Base-by-base conservation (phyloP, 73 alveolate genomes). In the Paramecium biaurelia region DNA sequence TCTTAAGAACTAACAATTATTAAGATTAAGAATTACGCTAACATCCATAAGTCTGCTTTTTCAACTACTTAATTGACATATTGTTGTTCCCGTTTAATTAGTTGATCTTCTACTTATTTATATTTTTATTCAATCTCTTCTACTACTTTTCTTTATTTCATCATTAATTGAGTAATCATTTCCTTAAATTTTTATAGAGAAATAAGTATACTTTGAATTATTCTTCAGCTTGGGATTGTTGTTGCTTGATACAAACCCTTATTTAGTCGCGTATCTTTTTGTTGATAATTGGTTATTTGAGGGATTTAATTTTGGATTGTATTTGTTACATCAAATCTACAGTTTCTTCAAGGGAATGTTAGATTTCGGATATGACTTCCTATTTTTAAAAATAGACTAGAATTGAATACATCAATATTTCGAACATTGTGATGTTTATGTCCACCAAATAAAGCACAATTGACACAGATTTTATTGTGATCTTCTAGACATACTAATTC, bases 361-460 rank as follows among this genome's bases (percentile, higher is more conserved):
- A 26, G 24, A 79, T 79, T 47, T 79, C 90, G 2, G 70, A n/a
- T 4, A 79, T 37, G 7, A 79, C 90, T 20, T 79, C 87, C 87
- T 74, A 37, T 18, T 5, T 53, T 18, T 1, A 18, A 53, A 53
- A 15, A 18, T 21, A 37, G 28, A 34, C 4, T 23, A 34, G 18
- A 34, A 4, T 63, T 28, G 15, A 1, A 74, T 74, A 74, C 90
- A 43, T 79, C 90, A 5, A 79, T 41, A 23, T 79, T 79, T 45
- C 76, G 43, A 21, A 79, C 90, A 79, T 79, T 79, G n/a, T 79
- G 90, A 45, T 79, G 90, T 23, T 79, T 79, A 42, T 79, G 90
- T 18, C 12, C 32, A 20, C 90, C 90, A 47, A 79, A 79, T 24
- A 79, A 23, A 2, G 90, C 90, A 45, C 90, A 79, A 79, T 21